phyloP scores from a whole-genome alignment of 2,329 filamentous ascomycete genomes.

The Dactylellina cionopaga region DNA sequence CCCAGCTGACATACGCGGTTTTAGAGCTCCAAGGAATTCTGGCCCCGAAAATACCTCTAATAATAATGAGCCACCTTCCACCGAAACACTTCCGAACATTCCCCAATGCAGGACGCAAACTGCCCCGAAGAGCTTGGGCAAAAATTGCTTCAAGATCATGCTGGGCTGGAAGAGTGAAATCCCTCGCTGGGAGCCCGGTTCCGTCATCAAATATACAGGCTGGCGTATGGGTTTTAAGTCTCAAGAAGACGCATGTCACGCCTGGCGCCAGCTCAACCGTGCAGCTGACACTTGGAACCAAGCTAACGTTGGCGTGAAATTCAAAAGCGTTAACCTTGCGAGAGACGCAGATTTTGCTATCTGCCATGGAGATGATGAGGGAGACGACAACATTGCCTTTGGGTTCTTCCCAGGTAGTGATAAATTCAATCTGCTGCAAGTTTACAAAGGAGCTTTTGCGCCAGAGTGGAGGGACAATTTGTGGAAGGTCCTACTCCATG shows the following conservation, averaged over 20 bases:
- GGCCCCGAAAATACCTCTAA: background rate
- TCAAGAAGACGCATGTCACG: too few relatives aligned
- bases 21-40: background rate
- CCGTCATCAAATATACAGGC: background rate
- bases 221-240: background rate
- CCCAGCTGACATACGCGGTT: background rate
- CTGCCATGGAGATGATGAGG: background rate
- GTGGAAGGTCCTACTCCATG: background rate
- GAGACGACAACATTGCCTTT: background rate
- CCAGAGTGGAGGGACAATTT: background rate
- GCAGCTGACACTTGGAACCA: background rate
- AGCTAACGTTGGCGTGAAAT: background rate
- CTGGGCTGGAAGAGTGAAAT: background rate
- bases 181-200: background rate
- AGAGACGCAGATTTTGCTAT: background rate
- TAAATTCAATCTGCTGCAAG: background rate
- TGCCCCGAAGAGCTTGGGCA: background rate
- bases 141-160: background rate
- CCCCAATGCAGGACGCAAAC: background rate
- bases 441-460: background rate
- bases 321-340: background rate
- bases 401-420: background rate
- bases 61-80: background rate
- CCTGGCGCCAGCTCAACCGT: too few relatives aligned
- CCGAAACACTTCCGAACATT: background rate